A percentile compares a stretch with the other conserved stretches of the same genome.
Evolutionary conservation across 2,329 filamentous ascomycete genomes (phyloP).

Genomic region (Penicillium sp.): DNA sequence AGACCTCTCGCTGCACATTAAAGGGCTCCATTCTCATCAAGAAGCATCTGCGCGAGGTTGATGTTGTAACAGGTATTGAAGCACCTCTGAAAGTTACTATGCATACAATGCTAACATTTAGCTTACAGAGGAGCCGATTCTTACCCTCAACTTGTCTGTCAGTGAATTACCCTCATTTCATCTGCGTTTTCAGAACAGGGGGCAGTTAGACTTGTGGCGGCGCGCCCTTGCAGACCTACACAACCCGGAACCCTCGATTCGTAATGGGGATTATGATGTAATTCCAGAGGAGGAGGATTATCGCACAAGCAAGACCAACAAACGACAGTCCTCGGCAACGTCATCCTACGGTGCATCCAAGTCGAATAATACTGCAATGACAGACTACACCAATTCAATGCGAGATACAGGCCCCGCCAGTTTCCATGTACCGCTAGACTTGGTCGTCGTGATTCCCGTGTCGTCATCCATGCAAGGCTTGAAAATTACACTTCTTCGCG

Average conservation of each 20-base stretch:
- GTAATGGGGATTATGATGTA: constrained; percentile 72
- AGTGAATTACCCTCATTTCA: constrained; percentile 91
- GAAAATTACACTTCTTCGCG: constrained; percentile 90
- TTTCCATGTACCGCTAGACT: constrained; percentile 85
- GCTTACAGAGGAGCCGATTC: constrained; percentile 66
- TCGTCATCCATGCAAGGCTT: constrained; percentile 99
- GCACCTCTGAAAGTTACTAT: neutral
- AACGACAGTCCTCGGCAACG: constrained; percentile 75
- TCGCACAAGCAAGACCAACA: constrained; percentile 49
- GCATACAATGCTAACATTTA: neutral
- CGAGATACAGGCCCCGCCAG: constrained; percentile 45
- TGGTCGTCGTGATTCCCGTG: constrained; percentile 94
- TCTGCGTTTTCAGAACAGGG: constrained; percentile 75
- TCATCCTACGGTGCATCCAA: constrained; percentile 78
- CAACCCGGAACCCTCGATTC: constrained; percentile 57
- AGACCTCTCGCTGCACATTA: constrained; percentile 73
- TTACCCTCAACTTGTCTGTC: constrained; percentile 88
- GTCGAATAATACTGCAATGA: constrained; percentile 82
- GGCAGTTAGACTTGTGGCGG: constrained; percentile 83
- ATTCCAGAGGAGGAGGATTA: constrained; percentile 88
- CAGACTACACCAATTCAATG: constrained; percentile 79
- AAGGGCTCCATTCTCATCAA: constrained; percentile 98
- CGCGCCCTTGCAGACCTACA: constrained; percentile 82
- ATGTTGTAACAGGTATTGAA: constrained; percentile 50
- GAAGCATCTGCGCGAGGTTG: constrained; percentile 92